Base-by-base conservation (phyloP, 176 grass and related monocot species). In the Aegilops umbellulata region DNA sequence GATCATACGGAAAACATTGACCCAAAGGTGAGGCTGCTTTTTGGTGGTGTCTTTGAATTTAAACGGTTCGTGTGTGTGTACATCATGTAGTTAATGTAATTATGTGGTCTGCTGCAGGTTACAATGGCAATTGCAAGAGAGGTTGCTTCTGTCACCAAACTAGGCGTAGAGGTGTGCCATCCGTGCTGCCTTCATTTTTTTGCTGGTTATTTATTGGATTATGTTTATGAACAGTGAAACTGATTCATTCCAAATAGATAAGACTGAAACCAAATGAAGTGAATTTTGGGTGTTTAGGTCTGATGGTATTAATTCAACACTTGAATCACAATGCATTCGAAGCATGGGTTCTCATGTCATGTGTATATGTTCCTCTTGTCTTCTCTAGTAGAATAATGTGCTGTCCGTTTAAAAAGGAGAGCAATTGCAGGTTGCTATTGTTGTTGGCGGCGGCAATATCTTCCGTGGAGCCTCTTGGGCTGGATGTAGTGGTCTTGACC, bases 51-150 rank as follows among this genome's bases (percentile, higher is more conserved):
- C 15, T 24, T 91, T 10, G 2, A 61, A 80, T 79, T 32, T 41
- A 39, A 77, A 39, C 66, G 39, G 36, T 13, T 82, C 3, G 72
- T 58, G 55, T 22, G 55, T 84, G 6, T 1, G 7, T 7, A 41
- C 4, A 47, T 74, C 55, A 25, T 72, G 72, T 63, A 58, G 35
- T 29, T 69, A 22, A 80, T 62, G 32, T 85, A 47, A 78, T 60
- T 82, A 8, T 61, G 25, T 67, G 22, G 0, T 71, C 15, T 90
- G 22, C 42, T 88, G 84, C 88, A 99, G 97, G 88, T 99, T 77
- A 96, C 94, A 68, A 99, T 96, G 97, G 91, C 94, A 3, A 99
- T 96, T 88, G 94, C 97, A 86, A 96, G 92, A 88, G 97, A 99
- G 81, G 97, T 99, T 25, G 97, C 97, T 93, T 94, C 90, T 1